Percentiles rank a stretch among this genome's conserved stretches.
Evolutionary conservation across 2,329 filamentous ascomycete species (phyloP).

Genomic region (Sordariomycetes sp.): DNA sequence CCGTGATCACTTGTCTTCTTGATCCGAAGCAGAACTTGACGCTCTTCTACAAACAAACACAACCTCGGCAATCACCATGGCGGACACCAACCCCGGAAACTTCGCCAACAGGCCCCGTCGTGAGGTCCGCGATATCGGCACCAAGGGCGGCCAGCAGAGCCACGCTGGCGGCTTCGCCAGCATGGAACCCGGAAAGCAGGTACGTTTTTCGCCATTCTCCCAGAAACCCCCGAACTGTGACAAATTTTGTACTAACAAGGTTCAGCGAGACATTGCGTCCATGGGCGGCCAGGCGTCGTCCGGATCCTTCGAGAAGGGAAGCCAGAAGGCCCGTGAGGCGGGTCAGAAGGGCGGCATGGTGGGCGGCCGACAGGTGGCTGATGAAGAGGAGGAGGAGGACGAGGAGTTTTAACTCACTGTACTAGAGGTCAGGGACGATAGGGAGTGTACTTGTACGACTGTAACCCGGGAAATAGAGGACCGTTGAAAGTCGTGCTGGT

Average conservation of each 20-base stretch:
- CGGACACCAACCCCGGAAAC: slow-evolving; percentile 2
- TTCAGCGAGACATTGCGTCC: slow-evolving; percentile 43
- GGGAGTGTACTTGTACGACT: too few relatives aligned
- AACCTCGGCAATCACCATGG: background rate
- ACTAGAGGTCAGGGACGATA: too few relatives aligned
- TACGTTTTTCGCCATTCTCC: slow-evolving; percentile 9
- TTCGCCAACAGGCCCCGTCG: background rate
- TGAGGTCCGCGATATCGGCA: slow-evolving; percentile 18
- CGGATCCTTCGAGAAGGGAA: slow-evolving; percentile 43
- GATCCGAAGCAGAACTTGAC: too few relatives aligned
- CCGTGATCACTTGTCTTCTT: too few relatives aligned
- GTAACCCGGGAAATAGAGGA: too few relatives aligned
- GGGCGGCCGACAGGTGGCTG: background rate
- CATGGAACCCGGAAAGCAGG: slow-evolving; percentile 29
- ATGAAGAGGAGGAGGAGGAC: background rate
- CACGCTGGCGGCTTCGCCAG: slow-evolving; percentile 25
- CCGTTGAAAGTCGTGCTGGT: too few relatives aligned
- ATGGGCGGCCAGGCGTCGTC: slow-evolving; percentile 40
- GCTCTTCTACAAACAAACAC: background rate
- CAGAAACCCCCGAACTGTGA: too few relatives aligned
- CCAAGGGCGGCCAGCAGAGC: slow-evolving; percentile 27
- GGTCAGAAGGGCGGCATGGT: slow-evolving; percentile 37
- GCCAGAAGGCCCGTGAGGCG: slow-evolving; percentile 39
- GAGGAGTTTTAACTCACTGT: background rate
- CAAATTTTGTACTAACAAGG: background rate